A percentile compares a stretch with the other conserved stretches of the same genome.
Evolutionary conservation across 148 eudicot species (phyloP).

Genomic region (Euryodendron excelsum): DNA sequence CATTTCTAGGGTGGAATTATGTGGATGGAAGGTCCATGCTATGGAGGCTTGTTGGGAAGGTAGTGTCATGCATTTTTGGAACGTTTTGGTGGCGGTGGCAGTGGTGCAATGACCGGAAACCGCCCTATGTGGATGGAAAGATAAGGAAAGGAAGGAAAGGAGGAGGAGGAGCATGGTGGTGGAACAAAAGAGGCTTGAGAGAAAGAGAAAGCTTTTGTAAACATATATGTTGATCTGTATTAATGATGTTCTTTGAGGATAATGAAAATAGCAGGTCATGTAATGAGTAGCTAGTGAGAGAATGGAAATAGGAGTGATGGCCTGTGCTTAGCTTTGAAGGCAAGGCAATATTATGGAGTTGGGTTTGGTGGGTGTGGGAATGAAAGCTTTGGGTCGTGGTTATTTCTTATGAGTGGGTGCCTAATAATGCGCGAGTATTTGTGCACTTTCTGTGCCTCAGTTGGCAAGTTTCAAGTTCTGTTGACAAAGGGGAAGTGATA

Average conservation of each 20-base stretch:
- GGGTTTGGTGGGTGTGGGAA: slow-evolving; percentile 7
- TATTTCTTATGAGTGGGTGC: not conserved
- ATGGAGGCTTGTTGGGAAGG: slow-evolving; percentile 87
- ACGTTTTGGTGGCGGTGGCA: slow-evolving; percentile 49
- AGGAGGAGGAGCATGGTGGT: slow-evolving; percentile 34
- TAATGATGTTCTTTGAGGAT: not conserved
- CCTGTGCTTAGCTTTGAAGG: slow-evolving; percentile 58
- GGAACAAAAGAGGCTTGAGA: slow-evolving; percentile 8
- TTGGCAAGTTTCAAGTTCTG: not conserved
- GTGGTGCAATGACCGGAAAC: slow-evolving; percentile 63
- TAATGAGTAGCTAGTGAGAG: slow-evolving; percentile 7
- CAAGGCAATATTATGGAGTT: slow-evolving; percentile 19
- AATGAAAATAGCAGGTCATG: not conserved
- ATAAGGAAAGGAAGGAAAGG: slow-evolving; percentile 23
- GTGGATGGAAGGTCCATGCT: slow-evolving; percentile 83
- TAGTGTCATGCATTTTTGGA: slow-evolving; percentile 72
- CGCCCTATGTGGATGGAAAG: slow-evolving; percentile 10
- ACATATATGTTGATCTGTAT: slow-evolving; percentile 15
- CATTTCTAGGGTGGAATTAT: slow-evolving; percentile 69
- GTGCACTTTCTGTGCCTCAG: too few species aligned
- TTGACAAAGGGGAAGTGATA: not conserved
- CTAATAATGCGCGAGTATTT: too few species aligned
- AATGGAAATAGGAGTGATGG: not conserved
- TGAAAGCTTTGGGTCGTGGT: not conserved
- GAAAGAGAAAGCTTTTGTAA: slow-evolving; percentile 8